Conservation (phyloP, 495 filamentous ascomycete genomes). For the Penicillium antarcticum region DNA sequence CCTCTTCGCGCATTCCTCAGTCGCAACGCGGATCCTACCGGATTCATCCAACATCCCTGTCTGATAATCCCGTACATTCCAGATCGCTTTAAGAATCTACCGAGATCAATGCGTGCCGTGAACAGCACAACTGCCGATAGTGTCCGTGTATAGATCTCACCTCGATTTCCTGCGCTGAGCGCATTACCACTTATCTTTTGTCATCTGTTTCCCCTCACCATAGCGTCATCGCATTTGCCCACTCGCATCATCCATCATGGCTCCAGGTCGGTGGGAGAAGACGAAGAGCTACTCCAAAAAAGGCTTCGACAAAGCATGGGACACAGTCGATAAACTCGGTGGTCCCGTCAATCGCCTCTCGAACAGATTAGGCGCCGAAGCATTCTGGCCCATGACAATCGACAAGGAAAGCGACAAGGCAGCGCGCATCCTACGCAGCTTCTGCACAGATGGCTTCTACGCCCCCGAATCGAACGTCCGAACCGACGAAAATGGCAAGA, state of each 20-base stretch:
- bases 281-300: conserved; percentile 47
- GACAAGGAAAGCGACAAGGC: conserved; percentile 83
- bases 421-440: conserved; percentile 73
- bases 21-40: conserved; percentile 17
- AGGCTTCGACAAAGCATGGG: conserved; percentile 55
- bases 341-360: conserved; percentile 71
- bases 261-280: conserved; percentile 34
- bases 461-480: conserved; percentile 31
- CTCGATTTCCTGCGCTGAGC: neutral
- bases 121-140: conserved; percentile 12
- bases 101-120: conserved; percentile 13
- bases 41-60: conserved; percentile 8
- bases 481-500: conserved; percentile 33
- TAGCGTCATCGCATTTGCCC: neutral
- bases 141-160: conserved; percentile 13
- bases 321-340: conserved; percentile 51
- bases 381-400: conserved; percentile 76
- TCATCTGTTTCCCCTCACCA: neutral
- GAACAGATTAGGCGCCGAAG: conserved; percentile 71
- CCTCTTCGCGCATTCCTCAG: conserved; percentile 23
- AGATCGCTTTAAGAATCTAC: conserved; percentile 10
- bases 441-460: conserved; percentile 73
- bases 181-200: neutral
- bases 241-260: conserved; percentile 19
- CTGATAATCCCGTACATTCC: conserved; percentile 15